Evolutionary conservation across 805 yeast species (phyloP).

Genomic region (Ogataea nitratoaversa): DNA sequence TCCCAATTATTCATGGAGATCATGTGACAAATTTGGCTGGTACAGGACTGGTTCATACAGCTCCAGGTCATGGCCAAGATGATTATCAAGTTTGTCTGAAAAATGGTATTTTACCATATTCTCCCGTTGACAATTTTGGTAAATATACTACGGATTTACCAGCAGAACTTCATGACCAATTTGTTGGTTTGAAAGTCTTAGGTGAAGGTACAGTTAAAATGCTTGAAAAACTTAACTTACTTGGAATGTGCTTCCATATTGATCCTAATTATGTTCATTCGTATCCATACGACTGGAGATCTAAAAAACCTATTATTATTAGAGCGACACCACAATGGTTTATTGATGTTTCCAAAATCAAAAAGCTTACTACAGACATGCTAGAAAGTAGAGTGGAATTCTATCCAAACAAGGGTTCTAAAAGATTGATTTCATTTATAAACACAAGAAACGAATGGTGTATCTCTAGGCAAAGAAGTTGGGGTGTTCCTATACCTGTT

Average conservation of each 20-base stretch:
- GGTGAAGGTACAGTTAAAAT: slow-evolving; percentile 50
- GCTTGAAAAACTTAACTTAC: slow-evolving; percentile 37
- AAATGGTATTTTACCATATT: slow-evolving; percentile 53
- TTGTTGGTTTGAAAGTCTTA: slow-evolving; percentile 59
- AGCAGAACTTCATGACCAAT: slow-evolving; percentile 31
- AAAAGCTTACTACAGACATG: slow-evolving; percentile 55
- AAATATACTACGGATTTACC: slow-evolving; percentile 53
- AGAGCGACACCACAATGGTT: slow-evolving; percentile 98
- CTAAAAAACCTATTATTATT: slow-evolving; percentile 90
- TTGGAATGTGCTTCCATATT: slow-evolving; percentile 44
- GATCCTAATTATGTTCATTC: slow-evolving; percentile 64
- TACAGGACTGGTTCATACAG: slow-evolving; percentile 94
- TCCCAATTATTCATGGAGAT: slow-evolving; percentile 70
- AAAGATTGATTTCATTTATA: slow-evolving; percentile 69
- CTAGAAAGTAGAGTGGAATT: slow-evolving; percentile 58
- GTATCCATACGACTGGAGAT: slow-evolving; percentile 97
- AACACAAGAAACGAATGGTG: slow-evolving; percentile 91
- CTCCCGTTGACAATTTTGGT: slow-evolving; percentile 81
- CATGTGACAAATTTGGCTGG: slow-evolving; percentile 83
- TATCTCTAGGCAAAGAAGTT: slow-evolving; percentile 88
- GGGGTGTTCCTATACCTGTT: slow-evolving; percentile 99
- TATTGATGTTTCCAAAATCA: slow-evolving; percentile 75
- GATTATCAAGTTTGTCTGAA: slow-evolving; percentile 72
- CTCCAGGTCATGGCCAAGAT: slow-evolving; percentile 97
- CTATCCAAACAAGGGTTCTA: slow-evolving; percentile 67